phyloP scores from a whole-genome alignment of 225 moss, liverwort and hornwort species.

The Rhytidiadelphus loreus region DNA sequence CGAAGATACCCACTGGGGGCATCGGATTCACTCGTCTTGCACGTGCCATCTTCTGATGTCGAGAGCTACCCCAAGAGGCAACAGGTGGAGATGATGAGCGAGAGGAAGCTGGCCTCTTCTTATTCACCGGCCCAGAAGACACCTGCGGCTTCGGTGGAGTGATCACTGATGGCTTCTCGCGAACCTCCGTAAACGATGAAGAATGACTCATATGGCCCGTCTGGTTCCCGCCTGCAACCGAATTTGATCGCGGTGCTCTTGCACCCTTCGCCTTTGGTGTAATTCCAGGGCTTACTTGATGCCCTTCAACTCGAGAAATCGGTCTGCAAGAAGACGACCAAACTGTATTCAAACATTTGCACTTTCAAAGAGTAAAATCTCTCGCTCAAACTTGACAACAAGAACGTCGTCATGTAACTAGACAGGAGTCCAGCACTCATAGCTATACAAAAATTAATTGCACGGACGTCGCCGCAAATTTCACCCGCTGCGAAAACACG shows the following conservation, averaged over 20 bases:
- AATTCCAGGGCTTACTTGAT: conserved; percentile 25
- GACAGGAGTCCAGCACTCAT: neutral
- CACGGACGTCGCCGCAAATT: neutral
- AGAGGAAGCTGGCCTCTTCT: conserved; percentile 73
- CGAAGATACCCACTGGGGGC: conserved; percentile 28
- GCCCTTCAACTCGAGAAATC: conserved; percentile 47
- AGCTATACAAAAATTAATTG: neutral
- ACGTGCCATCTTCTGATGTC: conserved; percentile 75
- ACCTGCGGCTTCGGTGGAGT: conserved; percentile 37
- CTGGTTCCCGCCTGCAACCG: conserved; percentile 38
- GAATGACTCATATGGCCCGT: conserved; percentile 47
- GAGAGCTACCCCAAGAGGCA: conserved; percentile 75
- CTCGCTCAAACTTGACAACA: neutral
- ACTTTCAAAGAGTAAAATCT: neutral
- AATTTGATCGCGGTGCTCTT: conserved; percentile 74
- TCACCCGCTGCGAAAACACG: neutral
- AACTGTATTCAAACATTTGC: neutral
- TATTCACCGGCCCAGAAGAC: conserved; percentile 29
- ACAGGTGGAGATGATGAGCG: conserved; percentile 77
- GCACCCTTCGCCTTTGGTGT: conserved; percentile 72
- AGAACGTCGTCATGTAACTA: neutral
- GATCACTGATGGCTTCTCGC: conserved; percentile 39
- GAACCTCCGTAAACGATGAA: conserved; percentile 52
- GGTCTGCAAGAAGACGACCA: conserved; percentile 23
- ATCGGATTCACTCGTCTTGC: conserved; percentile 55